Evolutionary conservation across 805 yeast genomes (phyloP).

Genomic region (Kazachstania kunashirensis): DNA sequence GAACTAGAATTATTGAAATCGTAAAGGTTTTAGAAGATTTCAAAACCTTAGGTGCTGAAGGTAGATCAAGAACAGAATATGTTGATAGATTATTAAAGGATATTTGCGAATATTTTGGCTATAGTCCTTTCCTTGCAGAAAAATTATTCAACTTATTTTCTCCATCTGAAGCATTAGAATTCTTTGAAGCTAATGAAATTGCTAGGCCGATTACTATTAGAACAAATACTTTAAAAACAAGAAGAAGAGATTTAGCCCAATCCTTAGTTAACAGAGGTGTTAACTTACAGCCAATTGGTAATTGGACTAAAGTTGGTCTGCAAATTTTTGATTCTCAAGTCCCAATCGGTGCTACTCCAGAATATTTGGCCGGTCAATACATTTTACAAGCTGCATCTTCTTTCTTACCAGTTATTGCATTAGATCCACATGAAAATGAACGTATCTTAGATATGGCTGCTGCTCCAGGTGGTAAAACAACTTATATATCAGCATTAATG

Average conservation of each 20-base stretch:
- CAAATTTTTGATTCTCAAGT: conserved; percentile 97
- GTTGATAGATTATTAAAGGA: conserved; percentile 69
- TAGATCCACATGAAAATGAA: conserved; percentile 95
- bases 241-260: conserved; percentile 94
- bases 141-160: conserved; percentile 84
- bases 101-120: conserved; percentile 89
- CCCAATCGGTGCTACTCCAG: conserved; percentile 99
- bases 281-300: conserved; percentile 90
- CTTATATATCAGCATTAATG: conserved; percentile 91
- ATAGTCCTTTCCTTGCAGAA: conserved; percentile 84
- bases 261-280: conserved; percentile 93
- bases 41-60: conserved; percentile 71
- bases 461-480: conserved; percentile 98
- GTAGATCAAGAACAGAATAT: conserved; percentile 78
- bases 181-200: conserved; percentile 96
- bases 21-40: conserved; percentile 90
- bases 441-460: conserved; percentile 98
- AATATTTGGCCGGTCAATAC: conserved; percentile 94
- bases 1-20: conserved; percentile 93
- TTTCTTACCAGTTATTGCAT: conserved; percentile 93
- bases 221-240: conserved; percentile 90
- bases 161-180: conserved; percentile 95
- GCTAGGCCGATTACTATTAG: conserved; percentile 94
- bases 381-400: conserved; percentile 98
- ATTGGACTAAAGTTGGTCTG: conserved; percentile 97